Conservation (phyloP, 2,329 filamentous ascomycete genomes). For the Calonectria pseudoreteaudii region DNA sequence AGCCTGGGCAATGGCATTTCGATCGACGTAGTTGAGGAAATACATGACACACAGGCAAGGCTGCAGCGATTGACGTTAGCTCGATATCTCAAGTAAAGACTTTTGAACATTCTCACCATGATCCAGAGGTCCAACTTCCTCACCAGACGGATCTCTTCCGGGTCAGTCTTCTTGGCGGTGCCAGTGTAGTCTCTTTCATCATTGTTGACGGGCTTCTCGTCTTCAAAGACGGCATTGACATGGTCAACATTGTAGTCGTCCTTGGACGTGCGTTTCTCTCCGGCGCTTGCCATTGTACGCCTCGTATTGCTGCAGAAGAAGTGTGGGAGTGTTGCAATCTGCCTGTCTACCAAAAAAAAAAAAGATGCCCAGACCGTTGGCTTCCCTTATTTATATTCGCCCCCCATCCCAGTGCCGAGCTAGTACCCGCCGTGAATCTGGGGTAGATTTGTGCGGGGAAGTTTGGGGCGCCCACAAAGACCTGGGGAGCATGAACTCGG, state of each 20-base stretch:
- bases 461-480: slow-evolving; percentile 6
- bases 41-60: slow-evolving; percentile 55
- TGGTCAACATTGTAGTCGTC: slow-evolving; percentile 34
- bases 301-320: slow-evolving; percentile 13
- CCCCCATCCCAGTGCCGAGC: slow-evolving; percentile 2
- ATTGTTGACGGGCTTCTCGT: slow-evolving; percentile 35
- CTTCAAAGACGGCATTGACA: slow-evolving; percentile 38
- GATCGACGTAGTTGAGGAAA: slow-evolving; percentile 57
- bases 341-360: not conserved
- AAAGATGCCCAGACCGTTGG: not conserved
- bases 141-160: slow-evolving; percentile 53
- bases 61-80: slow-evolving; percentile 27
- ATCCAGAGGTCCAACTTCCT: slow-evolving; percentile 55
- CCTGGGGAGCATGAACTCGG: slow-evolving; percentile 27
- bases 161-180: slow-evolving; percentile 52
- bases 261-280: slow-evolving; percentile 20
- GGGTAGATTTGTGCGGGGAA: slow-evolving; percentile 32
- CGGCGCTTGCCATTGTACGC: slow-evolving; percentile 13
- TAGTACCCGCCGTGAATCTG: slow-evolving; percentile 29
- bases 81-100: not conserved
- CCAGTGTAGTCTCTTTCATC: slow-evolving; percentile 52
- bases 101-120: slow-evolving; percentile 47
- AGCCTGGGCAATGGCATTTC: slow-evolving; percentile 60
- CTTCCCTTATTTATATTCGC: slow-evolving; percentile 8
- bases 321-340: not conserved